A percentile compares a stretch with the other conserved stretches of the same genome.
Evolutionary conservation across 2,329 filamentous ascomycete species (phyloP).

Genomic region (Hansfordia pulvinata): DNA sequence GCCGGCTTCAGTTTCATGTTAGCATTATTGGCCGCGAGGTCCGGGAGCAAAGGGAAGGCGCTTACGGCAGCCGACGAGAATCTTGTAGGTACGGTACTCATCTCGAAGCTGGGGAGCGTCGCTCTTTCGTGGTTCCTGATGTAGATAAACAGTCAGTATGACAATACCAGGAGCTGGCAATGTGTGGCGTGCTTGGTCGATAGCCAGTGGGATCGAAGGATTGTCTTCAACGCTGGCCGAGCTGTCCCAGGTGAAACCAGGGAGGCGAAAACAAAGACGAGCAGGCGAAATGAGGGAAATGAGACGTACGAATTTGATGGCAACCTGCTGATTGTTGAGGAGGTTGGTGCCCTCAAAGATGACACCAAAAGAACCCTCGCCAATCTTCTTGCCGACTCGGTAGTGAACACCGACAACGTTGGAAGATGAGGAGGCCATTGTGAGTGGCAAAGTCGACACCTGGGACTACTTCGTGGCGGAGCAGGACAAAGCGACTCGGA

Average conservation of each 20-base stretch:
- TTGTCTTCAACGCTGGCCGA: not conserved
- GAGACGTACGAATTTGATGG: constrained; percentile 89
- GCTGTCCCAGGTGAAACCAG: not conserved
- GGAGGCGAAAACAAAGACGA: constrained; percentile 1
- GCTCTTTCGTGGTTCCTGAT: constrained; percentile 93
- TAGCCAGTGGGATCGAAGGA: too few relatives aligned
- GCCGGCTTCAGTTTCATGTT: constrained; percentile 48
- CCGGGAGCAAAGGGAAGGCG: constrained; percentile 7
- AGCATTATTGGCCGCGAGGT: constrained; percentile 4
- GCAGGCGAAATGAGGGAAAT: constrained; percentile 2
- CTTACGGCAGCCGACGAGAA: constrained; percentile 97
- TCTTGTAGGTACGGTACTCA: constrained; percentile 99
- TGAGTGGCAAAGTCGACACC: too few relatives aligned
- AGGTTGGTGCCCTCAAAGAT: constrained; percentile 98
- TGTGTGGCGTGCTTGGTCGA: too few relatives aligned
- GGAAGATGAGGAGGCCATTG: constrained; percentile 78
- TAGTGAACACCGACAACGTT: constrained; percentile 99
- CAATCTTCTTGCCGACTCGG: constrained; percentile 97
- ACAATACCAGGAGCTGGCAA: too few relatives aligned
- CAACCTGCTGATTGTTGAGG: constrained; percentile 97
- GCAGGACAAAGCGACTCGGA: too few relatives aligned
- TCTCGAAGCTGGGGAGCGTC: constrained; percentile 95
- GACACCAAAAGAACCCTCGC: constrained; percentile 95
- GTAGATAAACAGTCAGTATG: constrained; percentile 1
- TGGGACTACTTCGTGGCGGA: too few relatives aligned